phyloP scores from a whole-genome alignment of 495 filamentous ascomycete species.

The Tuber borchii region DNA sequence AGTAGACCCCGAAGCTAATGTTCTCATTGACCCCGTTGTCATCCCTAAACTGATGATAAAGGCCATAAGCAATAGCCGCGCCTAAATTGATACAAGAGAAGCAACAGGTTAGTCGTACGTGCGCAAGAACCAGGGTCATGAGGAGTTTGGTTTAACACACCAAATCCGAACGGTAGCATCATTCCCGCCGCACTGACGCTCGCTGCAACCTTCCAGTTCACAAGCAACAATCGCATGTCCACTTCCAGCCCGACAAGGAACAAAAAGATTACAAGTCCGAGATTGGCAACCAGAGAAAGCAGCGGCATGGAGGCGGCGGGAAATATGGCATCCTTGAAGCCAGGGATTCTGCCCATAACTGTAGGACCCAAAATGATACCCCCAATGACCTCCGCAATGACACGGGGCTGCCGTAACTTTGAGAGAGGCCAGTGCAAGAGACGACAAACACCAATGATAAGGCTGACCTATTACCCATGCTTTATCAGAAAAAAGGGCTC shows the following conservation, averaged over 20 bases:
- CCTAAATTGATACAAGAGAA: constrained; percentile 44
- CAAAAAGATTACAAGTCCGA: constrained; percentile 83
- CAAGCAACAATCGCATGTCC: constrained; percentile 73
- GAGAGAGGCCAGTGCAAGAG: constrained; percentile 77
- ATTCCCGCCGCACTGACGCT: constrained; percentile 82
- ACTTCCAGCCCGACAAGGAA: constrained; percentile 92
- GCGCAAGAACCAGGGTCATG: background rate
- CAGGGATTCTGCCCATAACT: constrained; percentile 63
- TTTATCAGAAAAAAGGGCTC: constrained; percentile 5
- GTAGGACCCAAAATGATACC: constrained; percentile 80
- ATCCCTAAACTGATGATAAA: constrained; percentile 70
- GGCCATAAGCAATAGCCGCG: constrained; percentile 73
- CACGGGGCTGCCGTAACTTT: constrained; percentile 78
- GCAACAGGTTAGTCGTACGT: background rate
- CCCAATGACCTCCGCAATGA: constrained; percentile 93
- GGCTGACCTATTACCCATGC: constrained; percentile 54
- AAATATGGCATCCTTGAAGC: constrained; percentile 73
- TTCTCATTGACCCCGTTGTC: constrained; percentile 54
- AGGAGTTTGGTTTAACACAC: constrained; percentile 38
- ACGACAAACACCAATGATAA: constrained; percentile 87
- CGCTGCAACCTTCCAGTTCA: constrained; percentile 78
- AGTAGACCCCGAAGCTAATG: constrained; percentile 73
- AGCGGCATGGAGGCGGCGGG: constrained; percentile 58
- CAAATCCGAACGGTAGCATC: constrained; percentile 65
- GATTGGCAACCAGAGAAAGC: constrained; percentile 75